Evolutionary conservation across 129 eudicot genomes (phyloP), one percentile per base, ranked within the genome.

Genomic region (Tagetes patula): DNA sequence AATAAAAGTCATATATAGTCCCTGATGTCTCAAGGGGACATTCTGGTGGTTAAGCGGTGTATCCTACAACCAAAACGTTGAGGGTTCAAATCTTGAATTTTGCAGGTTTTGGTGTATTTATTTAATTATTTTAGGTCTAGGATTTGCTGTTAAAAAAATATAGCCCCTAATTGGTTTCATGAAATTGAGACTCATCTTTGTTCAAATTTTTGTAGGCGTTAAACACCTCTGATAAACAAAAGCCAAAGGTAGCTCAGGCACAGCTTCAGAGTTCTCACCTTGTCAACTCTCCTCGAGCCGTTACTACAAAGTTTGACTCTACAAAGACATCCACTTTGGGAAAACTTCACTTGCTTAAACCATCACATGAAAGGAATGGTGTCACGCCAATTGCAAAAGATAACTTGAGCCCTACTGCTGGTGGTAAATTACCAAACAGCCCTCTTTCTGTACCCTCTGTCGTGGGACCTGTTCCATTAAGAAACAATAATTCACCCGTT

Each of bases 321-420:
- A 69, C 87, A 75, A 90, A 84, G 75, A 65, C 85, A 60, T 77
- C 91, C 6, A 77, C 69, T 65, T 49, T 78, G 42, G 89, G 92
- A 42, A 94, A 90, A 82, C 85, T 94, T 60, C 90, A 79, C 14
- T 85, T 94, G 7, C 96, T 90, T 5, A 94, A 90, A 65, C 93
- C 93, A 2, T 84, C 80, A 42, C 81, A 95, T n/a, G 96, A 87
- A 60, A 81, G 87, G 76, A 92, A 84, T 62, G 96, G 91, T 52
- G 78, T 72, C 61, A 71, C 85, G 42, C 71, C 84, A 78, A 71
- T 71, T 68, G 34, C 76, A 6, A 93, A 87, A 81, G 96, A 93
- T 67, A 77, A 20, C 75, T 61, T 75, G 77, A 85, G 89, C 60
- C 96, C 95, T 53, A 75, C 90, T 37, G 67, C 73, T 41, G 75